These are phyloP conservation scores for Chloranthus sessilifolius DNA, from an alignment of 164 flowering plant genomes.

Conservation along the genomic window DNA sequence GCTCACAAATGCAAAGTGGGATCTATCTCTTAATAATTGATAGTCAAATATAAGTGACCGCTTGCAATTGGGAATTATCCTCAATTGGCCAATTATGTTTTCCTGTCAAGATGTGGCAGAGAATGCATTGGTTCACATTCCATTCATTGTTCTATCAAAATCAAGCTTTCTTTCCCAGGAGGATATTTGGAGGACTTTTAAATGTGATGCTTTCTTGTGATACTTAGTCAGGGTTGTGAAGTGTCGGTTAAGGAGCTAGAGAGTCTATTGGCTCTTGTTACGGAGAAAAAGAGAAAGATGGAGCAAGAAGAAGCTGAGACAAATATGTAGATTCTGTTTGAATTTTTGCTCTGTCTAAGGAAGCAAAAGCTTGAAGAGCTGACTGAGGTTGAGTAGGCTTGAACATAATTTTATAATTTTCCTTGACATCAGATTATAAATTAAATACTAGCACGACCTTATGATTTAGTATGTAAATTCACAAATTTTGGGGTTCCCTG, in stretches of 20 bases:
- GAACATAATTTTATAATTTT: too few species aligned
- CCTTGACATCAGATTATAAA: too few species aligned
- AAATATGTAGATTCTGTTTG: conserved; percentile 78
- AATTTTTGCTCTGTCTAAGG: conserved; percentile 69
- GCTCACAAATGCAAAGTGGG: too few species aligned
- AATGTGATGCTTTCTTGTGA: conserved; percentile 23
- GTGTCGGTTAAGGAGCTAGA: conserved; percentile 87
- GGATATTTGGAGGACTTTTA: conserved; percentile 9
- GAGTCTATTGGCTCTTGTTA: conserved; percentile 57
- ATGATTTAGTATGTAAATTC: too few species aligned
- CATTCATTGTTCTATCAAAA: too few species aligned
- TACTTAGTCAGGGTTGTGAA: conserved; percentile 82
- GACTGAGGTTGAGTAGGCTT: conserved; percentile 65
- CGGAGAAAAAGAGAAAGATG: conserved; percentile 89
- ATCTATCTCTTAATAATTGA: too few species aligned
- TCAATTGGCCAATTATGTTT: not conserved
- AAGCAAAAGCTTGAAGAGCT: conserved; percentile 86
- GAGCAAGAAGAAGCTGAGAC: conserved; percentile 97
- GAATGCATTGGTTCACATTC: too few species aligned
- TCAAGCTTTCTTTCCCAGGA: too few species aligned
- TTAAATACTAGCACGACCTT: too few species aligned
- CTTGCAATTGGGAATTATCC: not conserved
- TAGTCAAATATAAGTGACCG: too few species aligned
- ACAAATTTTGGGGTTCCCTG: conserved; percentile 10
- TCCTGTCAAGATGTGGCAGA: not conserved